Evolutionary conservation across 1,284 basidiomycete genomes (phyloP).

Genomic region (Lentinula novae-zelandiae): DNA sequence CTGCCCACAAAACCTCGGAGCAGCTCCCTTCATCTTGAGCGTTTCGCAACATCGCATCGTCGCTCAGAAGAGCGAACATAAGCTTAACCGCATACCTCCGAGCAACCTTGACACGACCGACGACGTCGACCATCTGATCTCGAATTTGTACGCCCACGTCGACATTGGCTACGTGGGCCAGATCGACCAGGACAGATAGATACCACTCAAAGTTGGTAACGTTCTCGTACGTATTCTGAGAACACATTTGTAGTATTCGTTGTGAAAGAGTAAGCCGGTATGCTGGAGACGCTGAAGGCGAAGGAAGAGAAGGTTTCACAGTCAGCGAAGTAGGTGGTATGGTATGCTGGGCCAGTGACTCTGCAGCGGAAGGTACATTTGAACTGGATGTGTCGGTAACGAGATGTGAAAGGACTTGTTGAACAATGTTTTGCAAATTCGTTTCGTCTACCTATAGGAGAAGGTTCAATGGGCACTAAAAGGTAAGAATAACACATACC

Average conservation of each 20-base stretch:
- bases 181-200: constrained; percentile 86
- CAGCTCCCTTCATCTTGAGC: constrained; percentile 62
- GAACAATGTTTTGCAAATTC: constrained; percentile 87
- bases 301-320: constrained; percentile 31
- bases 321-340: constrained; percentile 33
- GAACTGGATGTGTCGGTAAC: constrained; percentile 52
- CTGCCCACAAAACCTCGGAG: constrained; percentile 84
- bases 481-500: constrained; percentile 42
- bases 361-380: constrained; percentile 53
- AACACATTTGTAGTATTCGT: constrained; percentile 80
- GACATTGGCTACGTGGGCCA: constrained; percentile 81
- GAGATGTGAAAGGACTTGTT: constrained; percentile 84
- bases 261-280: constrained; percentile 83
- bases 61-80: constrained; percentile 76
- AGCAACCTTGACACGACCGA: constrained; percentile 75
- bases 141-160: constrained; percentile 73
- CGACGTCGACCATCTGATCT: constrained; percentile 85
- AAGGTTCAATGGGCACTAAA: constrained; percentile 7
- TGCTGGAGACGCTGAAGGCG: constrained; percentile 65
- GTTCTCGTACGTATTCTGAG: constrained; percentile 81
- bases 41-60: constrained; percentile 68
- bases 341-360: constrained; percentile 54
- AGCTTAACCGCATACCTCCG: constrained; percentile 78
- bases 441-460: constrained; percentile 64
- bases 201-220: constrained; percentile 97